Evolutionary conservation across 2,329 filamentous ascomycete genomes (phyloP).

Genomic region (Emergomyces orientalis): DNA sequence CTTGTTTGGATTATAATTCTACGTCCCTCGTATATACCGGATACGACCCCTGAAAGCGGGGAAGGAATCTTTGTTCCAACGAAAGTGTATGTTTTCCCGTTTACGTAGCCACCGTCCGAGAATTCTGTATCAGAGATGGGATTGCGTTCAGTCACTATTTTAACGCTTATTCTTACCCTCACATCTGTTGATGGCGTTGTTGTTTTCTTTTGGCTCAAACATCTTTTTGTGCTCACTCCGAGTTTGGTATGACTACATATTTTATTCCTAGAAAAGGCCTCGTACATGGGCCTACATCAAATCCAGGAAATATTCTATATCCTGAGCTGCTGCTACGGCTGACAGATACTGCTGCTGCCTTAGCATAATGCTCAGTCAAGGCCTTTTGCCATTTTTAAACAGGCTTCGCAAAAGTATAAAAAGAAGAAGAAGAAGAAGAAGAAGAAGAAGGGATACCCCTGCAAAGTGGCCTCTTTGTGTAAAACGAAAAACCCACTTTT

Average conservation of each 20-base stretch:
- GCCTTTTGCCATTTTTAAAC: not conserved
- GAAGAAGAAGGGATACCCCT: not conserved
- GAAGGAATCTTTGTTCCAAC: not conserved
- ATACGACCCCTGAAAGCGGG: not conserved
- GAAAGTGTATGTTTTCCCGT: not conserved
- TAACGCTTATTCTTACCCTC: not conserved
- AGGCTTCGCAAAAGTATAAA: not conserved
- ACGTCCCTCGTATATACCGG: not conserved
- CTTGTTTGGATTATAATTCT: conserved; percentile 11
- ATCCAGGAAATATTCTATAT: not conserved
- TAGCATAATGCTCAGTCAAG: not conserved
- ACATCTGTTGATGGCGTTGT: not conserved
- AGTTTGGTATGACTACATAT: not conserved
- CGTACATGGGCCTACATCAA: not conserved
- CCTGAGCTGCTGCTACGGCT: not conserved
- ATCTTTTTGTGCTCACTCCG: not conserved
- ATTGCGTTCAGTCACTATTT: not conserved
- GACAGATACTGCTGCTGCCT: no score
- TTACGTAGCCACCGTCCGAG: not conserved
- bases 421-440: no score
- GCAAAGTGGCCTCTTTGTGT: not conserved
- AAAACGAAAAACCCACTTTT: not conserved
- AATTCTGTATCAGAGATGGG: not conserved
- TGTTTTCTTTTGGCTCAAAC: not conserved
- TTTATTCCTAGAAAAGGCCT: not conserved